These are phyloP conservation scores for Paracoccidioides brasiliensis DNA, from an alignment of 2,329 filamentous ascomycete genomes.

Conservation along the genomic window DNA sequence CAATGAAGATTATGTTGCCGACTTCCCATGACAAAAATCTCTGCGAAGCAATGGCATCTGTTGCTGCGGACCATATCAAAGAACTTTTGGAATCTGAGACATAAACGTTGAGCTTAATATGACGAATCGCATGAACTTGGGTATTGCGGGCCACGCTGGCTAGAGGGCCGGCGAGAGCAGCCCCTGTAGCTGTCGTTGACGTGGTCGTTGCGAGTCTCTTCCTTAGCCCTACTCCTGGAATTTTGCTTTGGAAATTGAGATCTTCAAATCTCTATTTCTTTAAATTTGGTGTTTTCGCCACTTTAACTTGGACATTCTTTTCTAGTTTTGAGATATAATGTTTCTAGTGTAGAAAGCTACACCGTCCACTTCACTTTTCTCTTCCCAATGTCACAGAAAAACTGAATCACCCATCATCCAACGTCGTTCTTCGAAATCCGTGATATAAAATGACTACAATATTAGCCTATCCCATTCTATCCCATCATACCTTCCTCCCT, in stretches of 20 bases:
- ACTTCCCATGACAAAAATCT: slow-evolving; percentile 1
- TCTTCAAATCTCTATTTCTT: too few species aligned
- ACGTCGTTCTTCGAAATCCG: too few species aligned
- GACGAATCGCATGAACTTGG: background rate
- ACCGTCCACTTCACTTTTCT: too few species aligned
- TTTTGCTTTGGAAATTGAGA: background rate
- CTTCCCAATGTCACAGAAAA: too few species aligned
- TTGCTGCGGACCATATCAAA: background rate
- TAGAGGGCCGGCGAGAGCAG: background rate
- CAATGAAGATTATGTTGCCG: background rate
- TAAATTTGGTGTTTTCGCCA: too few species aligned
- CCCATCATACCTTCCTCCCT: too few species aligned
- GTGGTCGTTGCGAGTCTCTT: background rate
- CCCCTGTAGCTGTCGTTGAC: background rate
- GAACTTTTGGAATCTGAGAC: background rate
- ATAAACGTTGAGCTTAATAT: background rate
- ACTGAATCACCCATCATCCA: too few species aligned
- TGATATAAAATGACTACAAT: too few species aligned
- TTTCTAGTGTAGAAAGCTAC: too few species aligned
- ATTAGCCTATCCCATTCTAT: too few species aligned
- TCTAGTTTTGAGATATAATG: too few species aligned
- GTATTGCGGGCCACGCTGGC: background rate
- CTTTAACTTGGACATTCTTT: too few species aligned
- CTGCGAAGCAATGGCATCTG: background rate
- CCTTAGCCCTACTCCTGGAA: background rate